Percentiles rank a stretch among this genome's conserved stretches.
phyloP scores from a whole-genome alignment of 2,329 filamentous ascomycete species.

The Neoscytalidium dimidiatum region DNA sequence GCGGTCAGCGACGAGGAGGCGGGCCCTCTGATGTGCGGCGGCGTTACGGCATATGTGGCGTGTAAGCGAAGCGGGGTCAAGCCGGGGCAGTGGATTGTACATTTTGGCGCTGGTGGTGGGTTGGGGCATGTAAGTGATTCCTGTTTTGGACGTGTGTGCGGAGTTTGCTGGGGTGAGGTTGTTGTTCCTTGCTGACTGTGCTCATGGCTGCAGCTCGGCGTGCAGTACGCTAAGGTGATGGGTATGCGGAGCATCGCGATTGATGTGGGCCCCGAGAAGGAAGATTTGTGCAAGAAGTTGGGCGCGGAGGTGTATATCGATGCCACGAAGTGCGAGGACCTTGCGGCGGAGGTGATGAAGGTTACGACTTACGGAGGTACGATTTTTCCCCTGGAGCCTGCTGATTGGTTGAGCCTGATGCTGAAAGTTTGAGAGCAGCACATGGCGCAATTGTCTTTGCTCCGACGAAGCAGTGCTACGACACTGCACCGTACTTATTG shows the following conservation, averaged over 20 bases:
- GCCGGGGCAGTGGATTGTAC: conserved; percentile 43
- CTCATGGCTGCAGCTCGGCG: conserved; percentile 38
- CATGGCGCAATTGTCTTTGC: conserved; percentile 48
- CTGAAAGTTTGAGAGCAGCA: conserved; percentile 31
- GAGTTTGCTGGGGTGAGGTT: not conserved
- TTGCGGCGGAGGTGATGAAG: conserved; percentile 43
- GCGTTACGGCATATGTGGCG: conserved; percentile 45
- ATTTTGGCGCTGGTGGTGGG: conserved; percentile 40
- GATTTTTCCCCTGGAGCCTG: not conserved
- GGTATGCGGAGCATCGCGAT: conserved; percentile 58
- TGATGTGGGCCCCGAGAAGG: conserved; percentile 39
- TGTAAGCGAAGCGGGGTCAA: conserved; percentile 35
- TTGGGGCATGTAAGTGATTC: conserved; percentile 23
- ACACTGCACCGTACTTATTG: conserved; percentile 30
- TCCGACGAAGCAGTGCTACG: conserved; percentile 40
- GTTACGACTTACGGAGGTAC: conserved; percentile 33
- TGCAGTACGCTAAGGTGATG: conserved; percentile 54
- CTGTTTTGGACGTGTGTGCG: not conserved
- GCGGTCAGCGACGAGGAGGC: conserved; percentile 33
- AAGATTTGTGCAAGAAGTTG: conserved; percentile 50
- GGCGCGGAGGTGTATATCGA: conserved; percentile 49
- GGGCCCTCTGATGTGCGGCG: conserved; percentile 41
- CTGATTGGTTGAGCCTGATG: not conserved
- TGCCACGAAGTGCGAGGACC: not conserved
- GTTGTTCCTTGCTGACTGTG: not conserved